phyloP scores from a whole-genome alignment of 139 green algal species.

The Ulvella scutata region DNA sequence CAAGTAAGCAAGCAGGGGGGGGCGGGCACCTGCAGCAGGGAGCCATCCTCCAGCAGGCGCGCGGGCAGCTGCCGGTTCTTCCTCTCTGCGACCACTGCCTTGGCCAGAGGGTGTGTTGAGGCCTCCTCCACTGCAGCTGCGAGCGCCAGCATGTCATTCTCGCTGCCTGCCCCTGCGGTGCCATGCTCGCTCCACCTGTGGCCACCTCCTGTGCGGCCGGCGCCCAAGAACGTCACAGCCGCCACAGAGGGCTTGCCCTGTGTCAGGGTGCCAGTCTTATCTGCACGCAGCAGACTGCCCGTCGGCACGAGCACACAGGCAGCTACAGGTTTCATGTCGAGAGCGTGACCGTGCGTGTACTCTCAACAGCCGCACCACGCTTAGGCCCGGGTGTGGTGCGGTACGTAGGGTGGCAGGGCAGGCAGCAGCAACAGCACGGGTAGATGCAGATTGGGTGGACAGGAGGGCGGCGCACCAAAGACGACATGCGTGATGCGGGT shows the following conservation, averaged over 20 bases:
- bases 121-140: conserved; percentile 16
- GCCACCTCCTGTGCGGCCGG: too few relatives aligned
- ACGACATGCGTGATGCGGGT: too few relatives aligned
- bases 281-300: conserved; percentile 78
- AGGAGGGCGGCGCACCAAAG: too few relatives aligned
- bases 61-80: background rate
- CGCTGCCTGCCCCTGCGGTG: background rate
- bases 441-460: too few relatives aligned
- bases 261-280: conserved; percentile 93
- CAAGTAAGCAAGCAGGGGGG: too few relatives aligned
- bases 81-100: conserved; percentile 9
- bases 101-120: conserved; percentile 22
- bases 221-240: background rate
- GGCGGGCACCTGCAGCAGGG: background rate
- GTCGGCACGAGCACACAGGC: conserved; percentile 21
- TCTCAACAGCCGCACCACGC: too few relatives aligned
- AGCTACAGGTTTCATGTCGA: too few relatives aligned
- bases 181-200: too few relatives aligned
- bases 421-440: too few relatives aligned
- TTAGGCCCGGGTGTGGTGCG: too few relatives aligned
- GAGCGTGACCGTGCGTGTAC: too few relatives aligned
- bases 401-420: too few relatives aligned
- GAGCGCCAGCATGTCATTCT: conserved; percentile 11
- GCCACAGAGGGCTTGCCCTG: conserved; percentile 51
- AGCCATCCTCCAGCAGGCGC: background rate